Base-by-base conservation (phyloP, 371 early-diverging fungal species). In the Mucor piriformis region DNA sequence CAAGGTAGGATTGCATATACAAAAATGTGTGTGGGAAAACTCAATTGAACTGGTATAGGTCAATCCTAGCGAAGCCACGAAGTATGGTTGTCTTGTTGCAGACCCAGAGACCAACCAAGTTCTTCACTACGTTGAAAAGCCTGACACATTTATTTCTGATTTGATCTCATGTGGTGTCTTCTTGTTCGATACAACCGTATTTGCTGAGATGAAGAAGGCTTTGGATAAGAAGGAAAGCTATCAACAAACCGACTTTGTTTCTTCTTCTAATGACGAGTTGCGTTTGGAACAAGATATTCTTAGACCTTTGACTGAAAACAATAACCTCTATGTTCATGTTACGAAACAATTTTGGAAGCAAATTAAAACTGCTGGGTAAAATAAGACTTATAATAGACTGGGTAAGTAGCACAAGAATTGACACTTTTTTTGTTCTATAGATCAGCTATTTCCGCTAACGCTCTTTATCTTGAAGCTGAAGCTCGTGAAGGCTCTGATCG, bases 101-200 rank as follows among this genome's bases (percentile, higher is more conserved):
- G 88, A 95, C 64, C 77, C 87, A 3, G 89, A 89, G 29, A 93
- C 91, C 12, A 76, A 87, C 48, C 88, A 94, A 70, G 96, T 96
- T 0, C 79, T 93, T 59, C 98, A 98, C 75, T 98, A 96, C 72
- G 97, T 96, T 24, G 97, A 98, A 72, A 98, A 98, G 78, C 98
- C 97, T 8, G 94, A 96, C 69, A 83, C 94, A 0, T 95, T 94
- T 67, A 85, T 98, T 61, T 93, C 94, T 48, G 92, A 98, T 73
- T 68, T 94, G 68, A 95, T 95, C 65, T 93, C 93, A 20, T 95
- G 96, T 54, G 98, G 97, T 66, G 90, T 96, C 18, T 96, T 94
- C 66, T 75, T 96, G 53, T 96, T 98, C 76, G 88, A 90, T 68
- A 75, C 76, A 48, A 83, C 89, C 48, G 88, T 98, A 43, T 96